Conservation (phyloP, 2,329 filamentous ascomycete genomes). For the Neopestalotiopsis sp. region DNA sequence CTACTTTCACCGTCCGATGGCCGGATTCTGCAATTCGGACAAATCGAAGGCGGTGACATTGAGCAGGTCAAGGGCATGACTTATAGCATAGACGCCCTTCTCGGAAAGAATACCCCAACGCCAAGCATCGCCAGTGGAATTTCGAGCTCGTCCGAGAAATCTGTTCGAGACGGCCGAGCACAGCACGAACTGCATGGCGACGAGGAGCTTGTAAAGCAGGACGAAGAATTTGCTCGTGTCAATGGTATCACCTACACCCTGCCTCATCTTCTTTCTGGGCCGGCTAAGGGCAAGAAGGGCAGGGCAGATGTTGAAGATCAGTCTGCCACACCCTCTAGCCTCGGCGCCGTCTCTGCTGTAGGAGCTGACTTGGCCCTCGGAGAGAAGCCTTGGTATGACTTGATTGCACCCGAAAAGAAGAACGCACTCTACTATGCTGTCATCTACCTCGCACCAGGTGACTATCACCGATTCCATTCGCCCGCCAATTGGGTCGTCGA, state of each 20-base stretch:
- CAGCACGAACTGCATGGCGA: conserved; percentile 46
- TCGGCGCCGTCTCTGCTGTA: conserved; percentile 82
- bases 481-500: conserved; percentile 96
- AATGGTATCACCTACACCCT: conserved; percentile 97
- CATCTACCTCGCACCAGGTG: conserved; percentile 93
- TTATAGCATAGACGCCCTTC: conserved; percentile 90
- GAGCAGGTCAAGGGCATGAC: conserved; percentile 99
- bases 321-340: conserved; percentile 66
- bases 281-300: conserved; percentile 48
- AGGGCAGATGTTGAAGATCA: conserved; percentile 69
- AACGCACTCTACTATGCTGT: conserved; percentile 91
- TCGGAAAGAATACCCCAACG: conserved; percentile 70
- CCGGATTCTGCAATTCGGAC: conserved; percentile 87
- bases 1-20: conserved; percentile 91
- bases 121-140: conserved; percentile 56
- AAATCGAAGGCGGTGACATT: conserved; percentile 91
- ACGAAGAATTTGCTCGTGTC: conserved; percentile 91
- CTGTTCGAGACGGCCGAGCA: conserved; percentile 28
- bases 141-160: conserved; percentile 32
- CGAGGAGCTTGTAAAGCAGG: conserved; percentile 74
- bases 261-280: conserved; percentile 84
- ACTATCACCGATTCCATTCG: conserved; percentile 98
- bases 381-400: conserved; percentile 72
- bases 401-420: conserved; percentile 65
- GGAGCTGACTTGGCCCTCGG: conserved; percentile 80